Base-by-base conservation (phyloP, 257 asterid species). In the Capsicum chinense region DNA sequence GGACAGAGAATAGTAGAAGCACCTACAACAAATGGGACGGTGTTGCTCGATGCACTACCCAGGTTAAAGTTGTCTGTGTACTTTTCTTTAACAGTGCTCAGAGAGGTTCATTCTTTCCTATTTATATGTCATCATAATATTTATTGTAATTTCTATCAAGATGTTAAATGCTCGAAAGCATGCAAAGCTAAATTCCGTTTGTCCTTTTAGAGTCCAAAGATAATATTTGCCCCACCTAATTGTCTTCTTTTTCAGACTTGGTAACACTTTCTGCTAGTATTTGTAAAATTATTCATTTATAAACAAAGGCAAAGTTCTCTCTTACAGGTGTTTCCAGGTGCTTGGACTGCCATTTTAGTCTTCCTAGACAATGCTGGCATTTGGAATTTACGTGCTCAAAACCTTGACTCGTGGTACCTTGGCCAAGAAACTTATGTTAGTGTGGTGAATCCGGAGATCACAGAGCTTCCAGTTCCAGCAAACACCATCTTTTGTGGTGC, bases 1-100 rank as follows among this genome's bases (percentile, higher is more conserved):
- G 99, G 99, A 93, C 95, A 2, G 98, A 95, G 88, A 93, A 90
- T 88, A 95, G 98, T 87, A 91, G 99, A 89, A 87, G 86, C 85
- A 94, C 94, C 76, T 95, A 95, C 88, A 95, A 95, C 92, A 95
- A 94, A 90, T 94, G 97, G 99, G 99, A 95, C 57, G 95, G 98
- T 44, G 99, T 95, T 88, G 99, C 98, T 90, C 97, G 98, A 74
- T 88, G 93, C 90, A 94, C 97, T 82, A 94, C 94, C 63, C 99
- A 95, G 98, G 99, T 95, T 69, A 73, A 59, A 59, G 42, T 42
- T 42, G 48, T 68, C 35, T 21, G 63, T 37, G 56, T 81, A 66
- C 48, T 52, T 74, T 3, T 12, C 44, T 19, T 19, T 19, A 50
- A 74, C 60, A 74, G 80, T 50, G 1, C 62, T 1, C 80, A 74